Percentiles rank a stretch among this genome's conserved stretches.
Evolutionary conservation across 2,329 filamentous ascomycete genomes (phyloP).

Genomic region (Cladosporium oxysporum): DNA sequence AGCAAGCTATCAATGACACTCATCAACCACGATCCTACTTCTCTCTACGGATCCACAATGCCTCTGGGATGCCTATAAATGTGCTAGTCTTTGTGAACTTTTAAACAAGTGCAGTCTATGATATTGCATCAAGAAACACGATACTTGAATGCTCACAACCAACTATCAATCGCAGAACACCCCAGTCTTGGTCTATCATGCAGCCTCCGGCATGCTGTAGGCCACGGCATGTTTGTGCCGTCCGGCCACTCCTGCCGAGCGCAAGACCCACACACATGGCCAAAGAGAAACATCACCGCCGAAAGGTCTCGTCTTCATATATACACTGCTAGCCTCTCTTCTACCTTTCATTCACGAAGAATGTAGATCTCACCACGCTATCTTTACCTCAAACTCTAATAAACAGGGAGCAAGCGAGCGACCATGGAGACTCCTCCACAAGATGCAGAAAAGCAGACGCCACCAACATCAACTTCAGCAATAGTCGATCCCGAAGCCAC

Average conservation of each 20-base stretch:
- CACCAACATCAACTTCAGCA: constrained; percentile 12
- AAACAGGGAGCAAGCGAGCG: neutral
- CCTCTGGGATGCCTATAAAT: neutral
- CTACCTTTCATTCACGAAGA: neutral
- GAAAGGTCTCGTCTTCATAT: neutral
- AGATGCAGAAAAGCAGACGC: constrained; percentile 21
- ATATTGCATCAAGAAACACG: neutral
- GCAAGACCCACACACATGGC: constrained; percentile 9
- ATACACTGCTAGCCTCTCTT: neutral
- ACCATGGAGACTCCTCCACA: constrained; percentile 16
- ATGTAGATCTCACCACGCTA: neutral
- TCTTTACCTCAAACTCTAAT: neutral
- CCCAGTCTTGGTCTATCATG: neutral
- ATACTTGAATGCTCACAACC: neutral
- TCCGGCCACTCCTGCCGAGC: constrained; percentile 4
- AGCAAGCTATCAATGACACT: neutral
- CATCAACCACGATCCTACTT: neutral
- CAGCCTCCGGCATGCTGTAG: neutral
- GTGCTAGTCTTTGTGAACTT: neutral
- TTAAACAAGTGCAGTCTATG: neutral
- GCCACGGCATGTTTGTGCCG: constrained; percentile 5
- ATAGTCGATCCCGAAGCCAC: constrained; percentile 21
- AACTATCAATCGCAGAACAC: neutral
- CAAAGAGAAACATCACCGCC: neutral
- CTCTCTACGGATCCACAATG: neutral